Evolutionary conservation across 805 yeast genomes (phyloP).

Genomic region (Zygotorulaspora chibaensis): DNA sequence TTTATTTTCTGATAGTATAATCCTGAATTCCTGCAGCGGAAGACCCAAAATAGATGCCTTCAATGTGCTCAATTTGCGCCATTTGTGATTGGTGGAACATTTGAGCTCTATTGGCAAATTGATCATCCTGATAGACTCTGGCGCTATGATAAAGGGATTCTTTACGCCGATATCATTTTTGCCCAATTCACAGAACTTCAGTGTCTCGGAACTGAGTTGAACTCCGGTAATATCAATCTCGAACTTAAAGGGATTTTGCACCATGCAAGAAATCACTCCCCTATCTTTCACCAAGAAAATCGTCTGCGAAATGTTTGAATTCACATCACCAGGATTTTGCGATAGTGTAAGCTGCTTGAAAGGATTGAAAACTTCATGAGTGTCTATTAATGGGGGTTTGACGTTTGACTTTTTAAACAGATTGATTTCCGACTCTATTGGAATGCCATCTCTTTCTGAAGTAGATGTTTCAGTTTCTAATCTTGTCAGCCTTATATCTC

Average conservation of each 20-base stretch:
- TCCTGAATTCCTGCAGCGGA: slow-evolving; percentile 16
- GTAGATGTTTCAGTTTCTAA: slow-evolving; percentile 22
- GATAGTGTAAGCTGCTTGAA: slow-evolving; percentile 26
- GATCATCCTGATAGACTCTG: slow-evolving; percentile 38
- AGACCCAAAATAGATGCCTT: slow-evolving; percentile 25
- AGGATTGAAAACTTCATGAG: slow-evolving; percentile 56
- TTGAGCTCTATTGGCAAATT: slow-evolving; percentile 25
- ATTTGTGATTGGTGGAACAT: slow-evolving; percentile 14
- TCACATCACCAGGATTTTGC: slow-evolving; percentile 10
- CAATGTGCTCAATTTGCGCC: slow-evolving; percentile 16
- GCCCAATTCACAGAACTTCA: slow-evolving; percentile 26
- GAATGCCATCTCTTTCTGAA: slow-evolving; percentile 14
- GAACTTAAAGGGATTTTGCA: slow-evolving; percentile 80
- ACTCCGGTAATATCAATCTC: slow-evolving; percentile 57
- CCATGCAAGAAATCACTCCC: slow-evolving; percentile 48
- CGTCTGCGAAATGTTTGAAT: slow-evolving; percentile 15
- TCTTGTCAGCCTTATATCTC: slow-evolving; percentile 43
- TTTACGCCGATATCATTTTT: slow-evolving; percentile 13
- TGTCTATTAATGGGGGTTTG: slow-evolving; percentile 25
- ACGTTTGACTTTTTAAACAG: slow-evolving; percentile 7
- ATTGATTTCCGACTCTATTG: slow-evolving; percentile 18
- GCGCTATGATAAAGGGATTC: slow-evolving; percentile 35
- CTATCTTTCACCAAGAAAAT: slow-evolving; percentile 54
- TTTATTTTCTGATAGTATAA: slow-evolving; percentile 15
- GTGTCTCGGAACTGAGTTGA: slow-evolving; percentile 34